Base-by-base conservation (phyloP, 2,329 filamentous ascomycete genomes). In the Calonectria henricotiae region DNA sequence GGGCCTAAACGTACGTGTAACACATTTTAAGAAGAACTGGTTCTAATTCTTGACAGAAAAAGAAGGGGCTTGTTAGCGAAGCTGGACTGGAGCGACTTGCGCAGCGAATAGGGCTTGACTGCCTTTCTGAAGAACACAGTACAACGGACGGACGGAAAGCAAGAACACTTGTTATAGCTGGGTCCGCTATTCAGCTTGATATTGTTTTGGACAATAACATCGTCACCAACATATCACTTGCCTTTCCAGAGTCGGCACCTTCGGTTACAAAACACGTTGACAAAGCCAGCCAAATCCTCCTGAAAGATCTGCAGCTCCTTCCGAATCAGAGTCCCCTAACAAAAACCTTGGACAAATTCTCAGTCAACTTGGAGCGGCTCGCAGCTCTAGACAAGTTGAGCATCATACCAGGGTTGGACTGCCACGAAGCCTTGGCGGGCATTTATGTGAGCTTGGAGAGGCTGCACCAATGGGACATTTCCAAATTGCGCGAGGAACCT, bases 341-440 rank as follows among this genome's bases (percentile, higher is more conserved):
- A 54, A 92, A 94, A 77, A 90, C 87, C 9, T 84, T 96, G 32
- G 91, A 93, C 70, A 85, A 85, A 13, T 96, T 96, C 77, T 89
- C 92, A 0, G 85, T 85, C 37, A 95, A 95, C 78, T 85, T 97
- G 41, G 90, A 93, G 76, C 88, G 89, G 41, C 83, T 96, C 39
- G 90, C 93, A 4, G 86, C 82, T 5, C 82, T 95, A 66, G 94
- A 96, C 79, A 91, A 90, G 75, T 86, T 96, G 63, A 94, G 93
- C 80, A 87, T 90, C 25, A 85, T 88, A 35, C 90, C 90, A 1
- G 88, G 89, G 5, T 86, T 96, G 8, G 94, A 94, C 75, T 93
- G 93, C 79, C 93, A 94, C 79, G 92, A 94, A 79, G 94, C 94
- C 0, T 85, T 96, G 51, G 90, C 89, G 4, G 93, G 93, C 3